Evolutionary conservation across 169 alveolate species (phyloP).

Genomic region (Perkinsus olseni): DNA sequence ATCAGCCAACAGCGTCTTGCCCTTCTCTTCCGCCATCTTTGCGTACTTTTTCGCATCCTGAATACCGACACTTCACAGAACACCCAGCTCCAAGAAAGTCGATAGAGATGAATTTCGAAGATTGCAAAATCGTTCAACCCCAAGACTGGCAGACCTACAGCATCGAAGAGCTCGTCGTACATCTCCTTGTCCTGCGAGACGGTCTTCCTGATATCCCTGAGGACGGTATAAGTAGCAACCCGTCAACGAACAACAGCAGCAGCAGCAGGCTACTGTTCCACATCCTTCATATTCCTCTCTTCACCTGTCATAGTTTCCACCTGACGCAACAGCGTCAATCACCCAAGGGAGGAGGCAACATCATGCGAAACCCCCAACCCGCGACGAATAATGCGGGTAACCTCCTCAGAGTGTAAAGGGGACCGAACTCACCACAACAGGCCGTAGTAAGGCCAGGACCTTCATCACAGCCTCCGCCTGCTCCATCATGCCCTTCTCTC

Average conservation of each 20-base stretch:
- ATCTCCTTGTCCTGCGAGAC: not conserved
- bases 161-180: not conserved
- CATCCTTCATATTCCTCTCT: not conserved
- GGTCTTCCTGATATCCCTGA: not conserved
- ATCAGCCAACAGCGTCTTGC: not conserved
- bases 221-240: not conserved
- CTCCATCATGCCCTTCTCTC: not conserved
- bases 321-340: no score
- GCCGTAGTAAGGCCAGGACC: not conserved
- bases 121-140: no score
- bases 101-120: no score
- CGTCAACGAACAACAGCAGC: no score
- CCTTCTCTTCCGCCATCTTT: not conserved
- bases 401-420: no score
- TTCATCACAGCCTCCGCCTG: not conserved
- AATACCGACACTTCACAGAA: not conserved
- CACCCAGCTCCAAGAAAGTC: no score
- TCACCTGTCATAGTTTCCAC: no score
- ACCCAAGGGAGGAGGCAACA: no score
- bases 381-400: no score
- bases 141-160: not conserved
- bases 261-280: not conserved
- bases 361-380: no score
- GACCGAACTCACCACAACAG: not conserved
- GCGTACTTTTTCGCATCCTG: not conserved